These are phyloP conservation scores for Aurifilum marmelostoma DNA, from an alignment of 2,329 filamentous ascomycete species.

Conservation along the genomic window DNA sequence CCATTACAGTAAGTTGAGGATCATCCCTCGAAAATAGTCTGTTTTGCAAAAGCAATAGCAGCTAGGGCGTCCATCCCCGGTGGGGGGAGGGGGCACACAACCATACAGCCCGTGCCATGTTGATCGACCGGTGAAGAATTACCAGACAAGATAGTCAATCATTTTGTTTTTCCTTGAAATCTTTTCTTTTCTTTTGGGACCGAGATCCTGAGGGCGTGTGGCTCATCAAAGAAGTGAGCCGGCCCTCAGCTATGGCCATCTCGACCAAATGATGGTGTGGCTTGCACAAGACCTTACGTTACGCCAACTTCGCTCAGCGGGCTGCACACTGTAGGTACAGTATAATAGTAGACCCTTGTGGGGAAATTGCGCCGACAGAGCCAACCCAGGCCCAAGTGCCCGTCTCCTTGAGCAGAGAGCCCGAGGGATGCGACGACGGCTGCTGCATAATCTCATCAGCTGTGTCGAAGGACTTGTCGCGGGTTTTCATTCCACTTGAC, in stretches of 20 bases:
- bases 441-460: background rate
- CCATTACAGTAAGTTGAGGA: background rate
- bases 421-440: background rate
- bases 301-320: constrained; percentile 1
- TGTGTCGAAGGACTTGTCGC: background rate
- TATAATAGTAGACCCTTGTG: background rate
- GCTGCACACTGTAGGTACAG: background rate
- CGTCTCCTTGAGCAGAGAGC: background rate
- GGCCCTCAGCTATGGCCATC: background rate
- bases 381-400: background rate
- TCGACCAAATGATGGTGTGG: background rate
- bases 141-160: background rate
- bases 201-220: background rate
- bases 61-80: background rate
- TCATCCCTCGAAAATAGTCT: background rate
- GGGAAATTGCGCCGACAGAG: background rate
- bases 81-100: background rate
- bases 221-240: background rate
- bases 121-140: background rate
- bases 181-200: background rate
- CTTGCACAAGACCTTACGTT: background rate
- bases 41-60: background rate
- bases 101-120: background rate
- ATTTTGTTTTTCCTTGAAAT: background rate
- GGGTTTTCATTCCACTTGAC: background rate